Evolutionary conservation across 805 yeast genomes (phyloP).

Genomic region (Lachancea sp.): DNA sequence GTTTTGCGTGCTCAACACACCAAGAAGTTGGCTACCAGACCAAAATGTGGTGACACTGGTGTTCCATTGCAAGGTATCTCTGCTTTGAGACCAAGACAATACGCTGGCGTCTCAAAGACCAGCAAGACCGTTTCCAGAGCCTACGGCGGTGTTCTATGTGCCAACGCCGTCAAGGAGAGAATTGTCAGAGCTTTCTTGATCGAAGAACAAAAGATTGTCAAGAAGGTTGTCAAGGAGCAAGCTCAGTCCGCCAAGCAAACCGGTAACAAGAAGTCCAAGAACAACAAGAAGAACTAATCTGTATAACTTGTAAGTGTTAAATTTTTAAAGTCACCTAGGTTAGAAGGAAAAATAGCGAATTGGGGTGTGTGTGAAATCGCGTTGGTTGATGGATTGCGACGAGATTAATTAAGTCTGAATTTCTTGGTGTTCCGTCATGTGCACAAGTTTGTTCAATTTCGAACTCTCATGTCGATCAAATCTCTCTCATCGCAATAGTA

Average conservation of each 20-base stretch:
- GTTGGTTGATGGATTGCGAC: too few species aligned
- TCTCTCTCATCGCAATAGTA: too few species aligned
- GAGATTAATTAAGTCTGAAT: too few species aligned
- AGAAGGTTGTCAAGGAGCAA: slow-evolving; percentile 97
- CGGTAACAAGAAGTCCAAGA: slow-evolving; percentile 37
- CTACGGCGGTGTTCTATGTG: slow-evolving; percentile 99
- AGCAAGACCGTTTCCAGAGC: slow-evolving; percentile 98
- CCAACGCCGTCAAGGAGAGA: slow-evolving; percentile 98
- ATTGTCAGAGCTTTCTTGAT: slow-evolving; percentile 98
- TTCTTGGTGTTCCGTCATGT: background rate
- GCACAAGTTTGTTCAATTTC: background rate
- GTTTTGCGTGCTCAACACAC: slow-evolving; percentile 96
- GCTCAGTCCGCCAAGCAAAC: slow-evolving; percentile 78
- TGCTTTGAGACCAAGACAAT: slow-evolving; percentile 96
- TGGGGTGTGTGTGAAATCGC: background rate
- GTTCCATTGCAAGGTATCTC: slow-evolving; percentile 78
- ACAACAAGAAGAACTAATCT: slow-evolving; percentile 22
- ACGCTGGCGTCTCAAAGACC: slow-evolving; percentile 91
- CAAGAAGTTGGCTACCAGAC: slow-evolving; percentile 83
- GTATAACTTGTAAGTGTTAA: slow-evolving; percentile 11
- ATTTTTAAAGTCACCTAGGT: slow-evolving; percentile 4
- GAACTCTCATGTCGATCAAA: too few species aligned
- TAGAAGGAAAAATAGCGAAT: background rate
- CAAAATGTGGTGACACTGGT: slow-evolving; percentile 88
- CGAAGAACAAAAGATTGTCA: slow-evolving; percentile 99